These are phyloP conservation scores for Sequoia sempervirens DNA, from an alignment of 75 land plant species.

Conservation along the genomic window DNA sequence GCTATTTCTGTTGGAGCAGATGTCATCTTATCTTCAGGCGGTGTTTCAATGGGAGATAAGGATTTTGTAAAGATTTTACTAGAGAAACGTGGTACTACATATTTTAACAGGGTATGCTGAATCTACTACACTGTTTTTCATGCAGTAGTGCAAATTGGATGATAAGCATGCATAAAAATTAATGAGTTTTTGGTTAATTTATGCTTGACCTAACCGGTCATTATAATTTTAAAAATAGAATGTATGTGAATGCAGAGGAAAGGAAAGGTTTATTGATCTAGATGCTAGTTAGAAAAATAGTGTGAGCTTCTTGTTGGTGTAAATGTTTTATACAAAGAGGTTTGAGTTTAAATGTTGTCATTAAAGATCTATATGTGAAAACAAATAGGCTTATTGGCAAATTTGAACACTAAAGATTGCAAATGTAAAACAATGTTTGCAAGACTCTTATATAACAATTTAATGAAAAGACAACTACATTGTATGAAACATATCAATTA, in stretches of 20 bases:
- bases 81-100: constrained; percentile 51
- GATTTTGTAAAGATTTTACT: constrained; percentile 84
- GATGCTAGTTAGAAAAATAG: background rate
- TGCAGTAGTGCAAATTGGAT: background rate
- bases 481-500: too few relatives aligned
- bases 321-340: background rate
- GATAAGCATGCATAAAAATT: background rate
- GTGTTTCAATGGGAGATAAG: constrained; percentile 95
- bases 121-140: background rate
- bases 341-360: too few relatives aligned
- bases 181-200: background rate
- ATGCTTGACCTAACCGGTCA: background rate
- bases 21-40: constrained; percentile 87
- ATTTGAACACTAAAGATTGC: too few relatives aligned
- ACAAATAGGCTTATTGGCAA: too few relatives aligned
- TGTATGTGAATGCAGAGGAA: background rate
- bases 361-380: too few relatives aligned
- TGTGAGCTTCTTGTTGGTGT: background rate
- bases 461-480: too few relatives aligned
- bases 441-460: too few relatives aligned
- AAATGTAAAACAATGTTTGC: too few relatives aligned
- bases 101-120: constrained; percentile 68
- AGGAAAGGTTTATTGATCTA: background rate
- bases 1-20: constrained; percentile 61
- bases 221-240: background rate